Evolutionary conservation across 805 yeast species (phyloP).

Genomic region (Metschnikowia orientalis): DNA sequence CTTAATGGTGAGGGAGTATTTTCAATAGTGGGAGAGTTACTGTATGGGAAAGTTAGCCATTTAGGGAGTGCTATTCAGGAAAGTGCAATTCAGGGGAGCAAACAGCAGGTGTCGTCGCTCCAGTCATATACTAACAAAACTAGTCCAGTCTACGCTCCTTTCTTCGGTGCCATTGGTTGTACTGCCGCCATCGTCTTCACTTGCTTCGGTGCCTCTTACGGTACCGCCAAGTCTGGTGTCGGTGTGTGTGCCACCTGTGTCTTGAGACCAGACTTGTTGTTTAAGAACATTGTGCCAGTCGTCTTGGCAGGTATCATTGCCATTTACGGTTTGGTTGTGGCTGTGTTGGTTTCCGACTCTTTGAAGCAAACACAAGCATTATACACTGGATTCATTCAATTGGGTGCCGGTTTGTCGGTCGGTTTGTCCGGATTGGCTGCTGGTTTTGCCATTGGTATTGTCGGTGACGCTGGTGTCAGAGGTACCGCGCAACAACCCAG

Average conservation of each 20-base stretch:
- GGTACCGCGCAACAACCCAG: conserved; percentile 98
- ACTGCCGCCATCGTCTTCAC: conserved; percentile 99
- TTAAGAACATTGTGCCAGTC: conserved; percentile 92
- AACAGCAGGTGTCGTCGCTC: too few relatives aligned
- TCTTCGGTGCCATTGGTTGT: conserved; percentile 99
- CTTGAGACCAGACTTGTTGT: conserved; percentile 92
- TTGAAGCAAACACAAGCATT: conserved; percentile 83
- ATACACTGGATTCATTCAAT: conserved; percentile 95
- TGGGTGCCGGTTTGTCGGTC: conserved; percentile 97
- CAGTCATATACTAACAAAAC: conserved; percentile 7
- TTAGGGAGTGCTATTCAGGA: too few relatives aligned
- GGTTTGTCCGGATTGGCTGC: conserved; percentile 98
- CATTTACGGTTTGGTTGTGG: conserved; percentile 94
- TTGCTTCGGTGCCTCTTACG: conserved; percentile 98
- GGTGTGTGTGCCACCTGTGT: conserved; percentile 99
- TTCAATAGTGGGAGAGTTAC: too few relatives aligned
- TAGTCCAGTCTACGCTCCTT: conserved; percentile 54
- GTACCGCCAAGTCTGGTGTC: conserved; percentile 98
- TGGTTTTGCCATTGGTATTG: conserved; percentile 98
- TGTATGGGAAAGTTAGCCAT: too few relatives aligned
- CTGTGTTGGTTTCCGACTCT: conserved; percentile 88
- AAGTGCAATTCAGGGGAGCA: too few relatives aligned
- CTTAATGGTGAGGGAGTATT: too few relatives aligned
- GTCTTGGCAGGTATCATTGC: conserved; percentile 99
- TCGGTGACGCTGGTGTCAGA: conserved; percentile 99